A percentile compares a stretch with the other conserved stretches of the same genome.
phyloP scores from a whole-genome alignment of 169 alveolate species.

The Plasmodium fragile region DNA sequence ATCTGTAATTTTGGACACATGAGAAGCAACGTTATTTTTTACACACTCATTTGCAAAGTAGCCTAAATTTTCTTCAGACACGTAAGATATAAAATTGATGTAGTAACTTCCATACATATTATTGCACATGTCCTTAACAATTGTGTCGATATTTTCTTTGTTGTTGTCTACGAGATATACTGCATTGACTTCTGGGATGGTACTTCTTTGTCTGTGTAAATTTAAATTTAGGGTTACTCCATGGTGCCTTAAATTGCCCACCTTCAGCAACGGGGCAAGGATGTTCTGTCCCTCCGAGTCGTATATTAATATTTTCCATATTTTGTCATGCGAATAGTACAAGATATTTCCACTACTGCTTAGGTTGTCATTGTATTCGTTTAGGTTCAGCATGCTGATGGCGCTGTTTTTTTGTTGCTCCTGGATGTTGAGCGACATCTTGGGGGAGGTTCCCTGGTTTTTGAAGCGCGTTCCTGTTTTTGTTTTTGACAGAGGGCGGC shows the following conservation, averaged over 20 bases:
- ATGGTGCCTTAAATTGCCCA: constrained; percentile 88
- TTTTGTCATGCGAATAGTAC: constrained; percentile 80
- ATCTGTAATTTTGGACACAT: constrained; percentile 89
- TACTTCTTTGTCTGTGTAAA: constrained; percentile 82
- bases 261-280: constrained; percentile 87
- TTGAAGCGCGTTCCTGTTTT: background rate
- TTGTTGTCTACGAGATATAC: constrained; percentile 84
- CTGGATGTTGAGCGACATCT: constrained; percentile 61
- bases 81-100: constrained; percentile 87
- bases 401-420: constrained; percentile 74
- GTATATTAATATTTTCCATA: constrained; percentile 89
- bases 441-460: background rate
- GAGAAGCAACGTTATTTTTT: constrained; percentile 83
- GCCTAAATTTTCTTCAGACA: constrained; percentile 81
- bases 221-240: constrained; percentile 90
- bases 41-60: constrained; percentile 87
- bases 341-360: constrained; percentile 74
- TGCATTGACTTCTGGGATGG: constrained; percentile 91
- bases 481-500: no score
- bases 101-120: constrained; percentile 88
- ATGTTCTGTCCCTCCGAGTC: constrained; percentile 86
- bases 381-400: constrained; percentile 48
- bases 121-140: constrained; percentile 87
- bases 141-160: constrained; percentile 79
- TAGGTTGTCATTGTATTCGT: constrained; percentile 33